Base-by-base conservation (phyloP, 441 rosid genomes). In the Brassica hybrid region DNA sequence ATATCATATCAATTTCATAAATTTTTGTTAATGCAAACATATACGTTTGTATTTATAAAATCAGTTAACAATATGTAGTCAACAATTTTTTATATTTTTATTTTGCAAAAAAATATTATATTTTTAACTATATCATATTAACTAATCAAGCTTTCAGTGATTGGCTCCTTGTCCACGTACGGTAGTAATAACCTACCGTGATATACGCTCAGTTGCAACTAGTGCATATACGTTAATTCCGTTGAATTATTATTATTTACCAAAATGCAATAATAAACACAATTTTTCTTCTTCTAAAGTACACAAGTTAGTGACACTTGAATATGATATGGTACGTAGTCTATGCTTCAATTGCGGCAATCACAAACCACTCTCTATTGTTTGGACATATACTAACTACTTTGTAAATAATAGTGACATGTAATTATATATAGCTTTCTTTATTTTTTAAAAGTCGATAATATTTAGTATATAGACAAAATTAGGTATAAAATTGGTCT, bases 341-440 rank as follows among this genome's bases (percentile, higher is more conserved):
- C 75, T 74, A 79, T 73, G 78, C 78, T 68, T 68, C 78, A 74
- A 79, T 79, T 63, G 75, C 82, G 82, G 82, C 54, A 79, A 74
- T 79, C 78, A 79, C 74, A 67, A 45, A 50, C 74, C 69, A 62
- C 66, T 67, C 38, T 60, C 60, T 67, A 59, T 43, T 43, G 43
- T 52, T 63, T 76, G 8, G 69, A 50, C 25, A 67, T 75, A 34
- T 34, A 67, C n/a, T 34, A 34, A 17, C 19, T 34, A 52, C 6
- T 52, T 18, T 70, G 17, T 69, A 56, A 71, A 71, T 14, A 19
- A 12, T 64, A 50, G 68, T 61, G 74, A 66, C 72, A 72, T 72
- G 68, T 65, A 30, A 30, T 30, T 30, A 30, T 30, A n/a, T 14
- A 58, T 30, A 30, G 14, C 43, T 77, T 71, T 77, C n/a, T 60